Percentiles rank a stretch among this genome's conserved stretches.
phyloP scores from a whole-genome alignment of 2,329 filamentous ascomycete genomes.

The Hymenoscyphus fraxineus region DNA sequence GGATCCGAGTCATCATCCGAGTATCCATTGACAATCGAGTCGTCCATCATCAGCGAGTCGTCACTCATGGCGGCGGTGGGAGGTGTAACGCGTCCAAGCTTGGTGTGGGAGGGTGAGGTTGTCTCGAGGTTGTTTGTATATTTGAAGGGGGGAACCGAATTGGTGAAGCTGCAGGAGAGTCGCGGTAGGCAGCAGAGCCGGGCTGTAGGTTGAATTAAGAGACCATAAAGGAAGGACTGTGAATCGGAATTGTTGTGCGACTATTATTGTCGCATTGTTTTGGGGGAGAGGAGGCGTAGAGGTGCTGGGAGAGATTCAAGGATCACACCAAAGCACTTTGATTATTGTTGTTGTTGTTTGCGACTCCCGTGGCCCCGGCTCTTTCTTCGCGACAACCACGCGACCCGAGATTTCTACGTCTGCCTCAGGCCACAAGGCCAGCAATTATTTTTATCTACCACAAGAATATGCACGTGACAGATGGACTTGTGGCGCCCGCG shows the following conservation, averaged over 20 bases:
- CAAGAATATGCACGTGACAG: too few relatives aligned
- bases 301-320: not conserved
- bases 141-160: not conserved
- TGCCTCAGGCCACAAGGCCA: too few relatives aligned
- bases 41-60: conserved; percentile 45
- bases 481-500: too few relatives aligned
- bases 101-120: not conserved
- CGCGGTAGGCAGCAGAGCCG: not conserved
- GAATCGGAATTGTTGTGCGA: conserved; percentile 5
- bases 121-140: conserved; percentile 1
- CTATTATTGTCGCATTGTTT: conserved; percentile 7
- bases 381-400: too few relatives aligned
- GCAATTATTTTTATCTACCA: too few relatives aligned
- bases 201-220: not conserved
- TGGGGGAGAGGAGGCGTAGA: not conserved
- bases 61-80: conserved; percentile 20
- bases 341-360: not conserved
- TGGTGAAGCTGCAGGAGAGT: not conserved
- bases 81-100: conserved; percentile 1
- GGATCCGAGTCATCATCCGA: conserved; percentile 50
- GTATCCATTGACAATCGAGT: conserved; percentile 52
- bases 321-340: not conserved
- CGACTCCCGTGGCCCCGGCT: too few relatives aligned
- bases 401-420: too few relatives aligned
- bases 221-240: conserved; percentile 6